Evolutionary conservation across 2,329 filamentous ascomycete genomes (phyloP), one percentile per base, ranked within the genome.

Genomic region (Ceratocystis diversiconidia): DNA sequence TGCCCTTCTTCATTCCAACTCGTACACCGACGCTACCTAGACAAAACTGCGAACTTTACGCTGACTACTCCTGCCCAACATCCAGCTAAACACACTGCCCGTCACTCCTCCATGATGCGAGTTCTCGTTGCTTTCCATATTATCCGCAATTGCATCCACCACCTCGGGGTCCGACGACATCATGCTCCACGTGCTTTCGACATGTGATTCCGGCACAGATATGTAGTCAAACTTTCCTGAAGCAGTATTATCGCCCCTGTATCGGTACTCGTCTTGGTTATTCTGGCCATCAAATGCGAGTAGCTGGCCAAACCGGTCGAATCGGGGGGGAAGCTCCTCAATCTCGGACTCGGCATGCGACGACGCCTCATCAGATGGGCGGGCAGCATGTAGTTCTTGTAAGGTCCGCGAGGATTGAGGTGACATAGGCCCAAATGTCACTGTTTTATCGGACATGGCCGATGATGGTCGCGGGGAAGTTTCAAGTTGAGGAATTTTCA

Each of bases 361-460:
- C n/a, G 59, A 6, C n/a, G 59, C 22, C 66, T 67, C 66, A 3
- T 64, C 59, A 3, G 22, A 28, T 8, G 63, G 60, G n/a, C 65
- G 62, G 28, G 63, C 55, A 44, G 60, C 66, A 36, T 67, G 63
- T 7, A 67, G 36, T 55, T 67, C 66, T 28, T 63, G 52, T 10
- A 67, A 43, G 15, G 65, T 66, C 19, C 59, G 65, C 12, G 66
- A 66, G 7, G 67, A 68, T 63, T 78, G 76, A 0, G 80, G 80
- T 2, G 79, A 82, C 50, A 82, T 70, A 0, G 80, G 79, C 1
- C 76, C 75, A 65, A 81, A 82, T 1, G 73, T 69, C 1, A 82
- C 79, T 22, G 43, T 63, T 55, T 65, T 67, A 28, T 67, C 63
- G 12, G 62, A 63, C 46, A 36, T 36, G 28, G 30, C 28, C 12